phyloP scores from a whole-genome alignment of 495 filamentous ascomycete genomes.

The Penicillium macrosclerotiorum region DNA sequence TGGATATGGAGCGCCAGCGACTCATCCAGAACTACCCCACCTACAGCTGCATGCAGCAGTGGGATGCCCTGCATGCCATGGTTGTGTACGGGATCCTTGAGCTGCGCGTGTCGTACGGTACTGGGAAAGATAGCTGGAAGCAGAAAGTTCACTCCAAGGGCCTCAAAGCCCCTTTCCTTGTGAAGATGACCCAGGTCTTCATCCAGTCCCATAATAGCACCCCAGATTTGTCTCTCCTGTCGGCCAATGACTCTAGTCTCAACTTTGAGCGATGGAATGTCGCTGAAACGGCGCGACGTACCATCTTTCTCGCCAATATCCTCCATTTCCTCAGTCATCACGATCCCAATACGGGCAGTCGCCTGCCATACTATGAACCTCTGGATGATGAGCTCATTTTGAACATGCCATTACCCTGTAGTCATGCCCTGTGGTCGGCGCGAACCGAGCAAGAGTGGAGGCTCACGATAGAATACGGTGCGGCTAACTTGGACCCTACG shows the following conservation, averaged over 20 bases:
- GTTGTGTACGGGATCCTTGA: conserved; percentile 14
- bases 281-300: no score
- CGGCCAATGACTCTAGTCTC: no score
- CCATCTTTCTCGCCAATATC: no score
- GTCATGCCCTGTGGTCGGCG: no score
- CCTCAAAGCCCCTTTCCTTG: conserved; percentile 12
- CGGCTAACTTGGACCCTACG: background rate
- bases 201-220: conserved; percentile 6
- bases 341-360: no score
- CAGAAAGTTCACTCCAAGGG: conserved; percentile 7
- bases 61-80: conserved; percentile 19
- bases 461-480: background rate
- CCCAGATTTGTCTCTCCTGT: conserved; percentile 7
- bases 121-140: conserved; percentile 9
- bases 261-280: no score
- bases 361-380: no score
- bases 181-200: conserved; percentile 12
- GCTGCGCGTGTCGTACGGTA: background rate
- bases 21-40: conserved; percentile 7
- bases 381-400: no score
- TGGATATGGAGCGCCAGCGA: conserved; percentile 15
- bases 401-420: no score
- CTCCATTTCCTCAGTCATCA: no score
- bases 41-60: conserved; percentile 19
- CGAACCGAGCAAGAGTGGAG: conserved; percentile 16